Evolutionary conservation across 2,329 filamentous ascomycete species (phyloP).

Genomic region (Kalaharituber pfeilii): DNA sequence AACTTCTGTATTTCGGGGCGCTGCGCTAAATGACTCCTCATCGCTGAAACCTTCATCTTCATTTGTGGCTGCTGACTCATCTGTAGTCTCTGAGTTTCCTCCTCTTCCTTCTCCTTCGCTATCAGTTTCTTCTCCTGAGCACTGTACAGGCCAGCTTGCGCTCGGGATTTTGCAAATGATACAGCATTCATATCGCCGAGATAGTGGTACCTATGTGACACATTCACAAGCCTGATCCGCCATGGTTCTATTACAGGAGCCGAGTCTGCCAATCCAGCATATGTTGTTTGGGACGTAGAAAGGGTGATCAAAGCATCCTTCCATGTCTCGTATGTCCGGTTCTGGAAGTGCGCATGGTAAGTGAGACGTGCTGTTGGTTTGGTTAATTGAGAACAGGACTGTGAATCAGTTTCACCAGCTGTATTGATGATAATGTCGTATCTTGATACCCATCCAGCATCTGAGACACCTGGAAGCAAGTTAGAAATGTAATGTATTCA

Average conservation of each 20-base stretch:
- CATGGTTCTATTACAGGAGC: constrained; percentile 41
- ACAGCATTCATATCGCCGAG: too few species aligned
- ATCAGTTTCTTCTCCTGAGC: background rate
- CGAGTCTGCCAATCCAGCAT: constrained; percentile 37
- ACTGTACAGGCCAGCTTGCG: background rate
- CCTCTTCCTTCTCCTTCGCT: background rate
- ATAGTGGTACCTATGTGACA: too few species aligned
- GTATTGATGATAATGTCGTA: background rate
- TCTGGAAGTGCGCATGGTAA: constrained; percentile 46
- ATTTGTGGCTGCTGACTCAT: background rate
- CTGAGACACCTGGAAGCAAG: background rate
- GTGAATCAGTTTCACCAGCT: background rate
- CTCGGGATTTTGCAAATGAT: background rate
- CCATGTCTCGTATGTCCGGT: constrained; percentile 48
- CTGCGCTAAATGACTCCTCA: too few species aligned
- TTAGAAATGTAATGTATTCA: background rate
- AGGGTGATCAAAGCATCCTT: constrained; percentile 41
- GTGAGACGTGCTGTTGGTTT: constrained; percentile 27
- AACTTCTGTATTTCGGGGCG: background rate
- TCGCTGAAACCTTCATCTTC: too few species aligned
- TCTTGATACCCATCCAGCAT: background rate
- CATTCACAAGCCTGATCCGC: constrained; percentile 37
- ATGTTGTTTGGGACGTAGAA: constrained; percentile 45
- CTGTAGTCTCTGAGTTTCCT: background rate
- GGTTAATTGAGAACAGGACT: constrained; percentile 19